phyloP scores from a whole-genome alignment of 2,329 filamentous ascomycete species.

The Monilinia polystroma region DNA sequence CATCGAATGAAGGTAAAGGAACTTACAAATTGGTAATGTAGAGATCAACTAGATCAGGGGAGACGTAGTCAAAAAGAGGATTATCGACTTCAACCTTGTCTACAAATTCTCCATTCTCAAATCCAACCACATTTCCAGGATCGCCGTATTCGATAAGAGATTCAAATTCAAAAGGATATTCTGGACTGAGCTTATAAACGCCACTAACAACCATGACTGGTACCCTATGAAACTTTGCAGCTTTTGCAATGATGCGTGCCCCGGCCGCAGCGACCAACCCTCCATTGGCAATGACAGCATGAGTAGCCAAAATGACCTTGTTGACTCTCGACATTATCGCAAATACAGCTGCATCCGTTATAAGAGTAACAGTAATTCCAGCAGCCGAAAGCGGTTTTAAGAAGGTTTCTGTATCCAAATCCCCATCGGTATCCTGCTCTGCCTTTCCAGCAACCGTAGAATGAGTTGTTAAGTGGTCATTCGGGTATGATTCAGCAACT shows the following conservation, averaged over 20 bases:
- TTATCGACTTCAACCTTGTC: conserved; percentile 75
- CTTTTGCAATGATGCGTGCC: conserved; percentile 78
- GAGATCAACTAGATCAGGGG: conserved; percentile 70
- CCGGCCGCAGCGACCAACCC: conserved; percentile 81
- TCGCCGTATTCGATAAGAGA: conserved; percentile 84
- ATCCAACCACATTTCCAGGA: conserved; percentile 71
- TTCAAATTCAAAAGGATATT: conserved; percentile 81
- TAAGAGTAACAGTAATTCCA: conserved; percentile 78
- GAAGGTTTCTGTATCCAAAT: conserved; percentile 53
- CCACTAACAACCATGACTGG: conserved; percentile 87
- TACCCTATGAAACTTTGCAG: conserved; percentile 77
- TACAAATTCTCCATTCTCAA: conserved; percentile 76
- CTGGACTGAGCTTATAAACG: conserved; percentile 90
- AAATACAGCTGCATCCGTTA: conserved; percentile 82
- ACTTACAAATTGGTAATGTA: conserved; percentile 84
- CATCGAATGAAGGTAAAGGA: conserved; percentile 27
- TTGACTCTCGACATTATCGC: conserved; percentile 94
- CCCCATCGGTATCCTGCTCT: conserved; percentile 44
- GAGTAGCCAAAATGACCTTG: conserved; percentile 89
- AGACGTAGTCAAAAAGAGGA: conserved; percentile 79
- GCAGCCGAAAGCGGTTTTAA: conserved; percentile 74
- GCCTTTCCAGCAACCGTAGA: conserved; percentile 58
- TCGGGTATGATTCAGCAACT: conserved; percentile 71
- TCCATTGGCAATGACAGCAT: conserved; percentile 85
- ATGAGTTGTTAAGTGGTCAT: conserved; percentile 64